Evolutionary conservation across 257 asterid genomes (phyloP).

Genomic region (Anisodus acutangulus): DNA sequence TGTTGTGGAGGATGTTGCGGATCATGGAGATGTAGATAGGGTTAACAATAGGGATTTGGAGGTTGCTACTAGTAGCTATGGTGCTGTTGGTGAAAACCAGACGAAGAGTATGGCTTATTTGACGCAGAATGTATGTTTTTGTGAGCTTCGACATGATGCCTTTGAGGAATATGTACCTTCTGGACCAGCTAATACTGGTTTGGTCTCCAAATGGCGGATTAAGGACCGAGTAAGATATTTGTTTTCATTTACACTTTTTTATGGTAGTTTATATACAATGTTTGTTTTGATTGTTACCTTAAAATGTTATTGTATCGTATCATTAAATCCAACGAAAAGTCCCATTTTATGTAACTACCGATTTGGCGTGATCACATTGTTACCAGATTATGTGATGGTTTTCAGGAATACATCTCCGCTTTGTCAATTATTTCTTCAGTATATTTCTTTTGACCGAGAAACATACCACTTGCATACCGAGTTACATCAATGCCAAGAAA

Average conservation of each 20-base stretch:
- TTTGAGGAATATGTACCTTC: slow-evolving; percentile 78
- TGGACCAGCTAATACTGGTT: slow-evolving; percentile 80
- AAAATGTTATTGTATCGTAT: too few species aligned
- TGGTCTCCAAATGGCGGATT: slow-evolving; percentile 91
- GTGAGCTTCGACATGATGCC: slow-evolving; percentile 91
- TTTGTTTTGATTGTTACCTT: too few species aligned
- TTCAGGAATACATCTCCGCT: too few species aligned
- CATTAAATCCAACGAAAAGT: too few species aligned
- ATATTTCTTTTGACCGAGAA: too few species aligned
- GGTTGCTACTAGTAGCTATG: slow-evolving; percentile 64
- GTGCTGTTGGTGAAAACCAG: slow-evolving; percentile 26
- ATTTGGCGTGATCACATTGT: too few species aligned
- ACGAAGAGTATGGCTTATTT: slow-evolving; percentile 78
- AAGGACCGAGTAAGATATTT: slow-evolving; percentile 68
- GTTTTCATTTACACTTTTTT: background rate
- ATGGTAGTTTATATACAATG: too few species aligned
- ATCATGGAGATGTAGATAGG: slow-evolving; percentile 47
- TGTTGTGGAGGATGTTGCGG: slow-evolving; percentile 56
- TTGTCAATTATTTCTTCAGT: too few species aligned
- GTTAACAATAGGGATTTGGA: slow-evolving; percentile 54
- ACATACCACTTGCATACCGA: too few species aligned
- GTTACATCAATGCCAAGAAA: too few species aligned
- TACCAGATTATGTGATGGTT: too few species aligned
- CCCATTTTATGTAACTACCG: too few species aligned
- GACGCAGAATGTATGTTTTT: slow-evolving; percentile 78